Evolutionary conservation across 1,139 yeast species (phyloP), one percentile per base, ranked within the genome.

Genomic region (Sugiyamaella sp.): DNA sequence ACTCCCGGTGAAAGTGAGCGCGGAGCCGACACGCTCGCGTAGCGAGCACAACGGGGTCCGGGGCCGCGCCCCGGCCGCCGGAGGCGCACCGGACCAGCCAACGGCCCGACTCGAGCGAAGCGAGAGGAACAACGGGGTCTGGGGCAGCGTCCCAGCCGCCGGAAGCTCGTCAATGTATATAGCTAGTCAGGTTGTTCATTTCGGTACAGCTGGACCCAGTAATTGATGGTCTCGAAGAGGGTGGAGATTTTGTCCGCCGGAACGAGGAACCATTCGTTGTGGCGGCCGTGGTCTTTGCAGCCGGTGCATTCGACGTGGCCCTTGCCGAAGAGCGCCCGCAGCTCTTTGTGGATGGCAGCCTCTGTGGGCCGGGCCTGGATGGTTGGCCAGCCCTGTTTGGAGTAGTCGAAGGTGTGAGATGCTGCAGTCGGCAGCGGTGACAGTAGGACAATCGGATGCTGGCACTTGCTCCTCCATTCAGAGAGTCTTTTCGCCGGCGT

Each of bases 231-330:
- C 4, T 42, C 41, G 25, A 46, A 55, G 2, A 55, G 46, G 12
- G 42, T 49, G 22, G 32, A 9, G 21, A 53, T 21, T 29, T 53
- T 48, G 14, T 52, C 52, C 4, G 54, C 47, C 8, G 67, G 61
- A n/a, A 67, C 57, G 33, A 65, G 53, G 45, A 67, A 68, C 71
- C 71, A 68, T 46, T 68, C 71, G n/a, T 52, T 39, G 50, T 62
- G 62, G 41, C 51, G 41, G 32, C 56, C 52, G 14, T 49, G 10
- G 3, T 49, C 54, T 10, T 45, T 50, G 33, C 71, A 67, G 4
- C 70, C 70, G 16, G 58, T 59, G 47, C 71, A 68, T 29, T 60
- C 60, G n/a, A 68, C 66, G 22, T 59, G 58, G 12, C 70, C 71
- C 3, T 55, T 46, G 14, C 70, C 70, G 50, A 51, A 67, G 42